Base-by-base conservation (phyloP, 805 yeast species). In the Candida silvicultrix region DNA sequence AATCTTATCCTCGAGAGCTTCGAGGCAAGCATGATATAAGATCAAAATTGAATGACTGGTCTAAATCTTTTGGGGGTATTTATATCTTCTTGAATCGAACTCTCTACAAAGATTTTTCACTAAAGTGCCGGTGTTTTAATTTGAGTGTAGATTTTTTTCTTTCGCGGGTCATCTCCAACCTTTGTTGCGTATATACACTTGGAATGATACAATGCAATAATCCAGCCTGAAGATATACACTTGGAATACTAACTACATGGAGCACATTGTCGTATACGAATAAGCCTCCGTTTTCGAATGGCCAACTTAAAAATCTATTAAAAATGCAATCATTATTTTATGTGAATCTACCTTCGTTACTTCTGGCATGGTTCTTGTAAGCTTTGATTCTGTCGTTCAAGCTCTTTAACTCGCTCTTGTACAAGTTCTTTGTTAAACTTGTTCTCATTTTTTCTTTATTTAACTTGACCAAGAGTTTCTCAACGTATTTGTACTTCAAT, bases 401-500 rank as follows among this genome's bases (percentile, higher is more conserved):
- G 15, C 25, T 37, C 16, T 37, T 37, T 8, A 37, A 14, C 12
- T 37, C 25, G 3, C 28, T 16, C 43, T 49, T 55, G 38, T 49
- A 45, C 5, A 55, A 22, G 15, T 52, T 53, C 34, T 53, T 55
- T 19, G 44, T 40, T 39, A 55, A 34, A 10, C 11, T 15, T 25
- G 42, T 18, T 42, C 40, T 28, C 34, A 42, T 45, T 38, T 50
- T 55, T 36, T 55, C 55, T 21, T 47, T 51, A 5, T 54, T 51
- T 42, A 55, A 37, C n/a, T 50, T 50, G 5, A 55, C 57, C 38
- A 55, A 47, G 14, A 55, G 44, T 40, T 53, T 54, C 20, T 51
- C 50, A 38, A 53, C 21, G 28, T 50, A 55, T 35, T 53, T 53
- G 20, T 48, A 49, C 38, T 47, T 52, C 39, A 55, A 40, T 3